phyloP scores from a whole-genome alignment of 2,329 filamentous ascomycete species.

The Nannizzia gypsea region DNA sequence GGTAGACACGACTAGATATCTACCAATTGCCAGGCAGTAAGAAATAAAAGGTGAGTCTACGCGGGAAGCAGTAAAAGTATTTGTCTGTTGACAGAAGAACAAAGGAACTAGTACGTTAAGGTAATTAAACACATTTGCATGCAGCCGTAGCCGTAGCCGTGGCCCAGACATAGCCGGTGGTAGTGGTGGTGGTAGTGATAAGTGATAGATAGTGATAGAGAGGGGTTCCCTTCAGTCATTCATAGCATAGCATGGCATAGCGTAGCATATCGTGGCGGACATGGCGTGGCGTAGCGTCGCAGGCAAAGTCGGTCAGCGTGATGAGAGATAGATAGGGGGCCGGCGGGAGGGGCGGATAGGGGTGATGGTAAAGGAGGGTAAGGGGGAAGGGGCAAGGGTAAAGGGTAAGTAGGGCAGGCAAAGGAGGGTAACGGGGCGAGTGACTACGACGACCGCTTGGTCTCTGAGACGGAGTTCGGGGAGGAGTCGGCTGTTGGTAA shows the following conservation, averaged over 20 bases:
- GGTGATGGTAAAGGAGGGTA: too few species aligned
- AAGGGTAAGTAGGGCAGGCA: too few species aligned
- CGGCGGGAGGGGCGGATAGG: too few species aligned
- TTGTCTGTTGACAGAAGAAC: neutral
- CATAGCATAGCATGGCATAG: too few species aligned
- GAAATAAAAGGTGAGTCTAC: too few species aligned
- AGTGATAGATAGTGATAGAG: neutral
- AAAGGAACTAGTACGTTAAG: neutral
- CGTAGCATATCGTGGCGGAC: too few species aligned
- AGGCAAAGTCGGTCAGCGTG: too few species aligned
- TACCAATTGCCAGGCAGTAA: too few species aligned
- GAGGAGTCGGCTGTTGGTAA: conserved; percentile 28
- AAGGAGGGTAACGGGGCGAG: neutral
- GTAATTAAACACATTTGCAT: neutral
- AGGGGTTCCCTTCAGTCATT: neutral
- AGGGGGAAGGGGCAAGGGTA: too few species aligned
- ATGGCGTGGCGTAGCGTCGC: too few species aligned
- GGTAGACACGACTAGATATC: too few species aligned
- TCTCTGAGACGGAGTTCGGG: neutral
- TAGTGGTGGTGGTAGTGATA: neutral
- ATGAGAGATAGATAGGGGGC: too few species aligned
- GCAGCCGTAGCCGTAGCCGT: neutral
- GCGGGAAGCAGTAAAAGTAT: neutral
- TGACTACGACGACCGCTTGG: neutral
- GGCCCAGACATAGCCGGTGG: neutral